These are phyloP conservation scores for Colletotrichum spaethianum DNA, from an alignment of 2,329 filamentous ascomycete species.

Conservation along the genomic window DNA sequence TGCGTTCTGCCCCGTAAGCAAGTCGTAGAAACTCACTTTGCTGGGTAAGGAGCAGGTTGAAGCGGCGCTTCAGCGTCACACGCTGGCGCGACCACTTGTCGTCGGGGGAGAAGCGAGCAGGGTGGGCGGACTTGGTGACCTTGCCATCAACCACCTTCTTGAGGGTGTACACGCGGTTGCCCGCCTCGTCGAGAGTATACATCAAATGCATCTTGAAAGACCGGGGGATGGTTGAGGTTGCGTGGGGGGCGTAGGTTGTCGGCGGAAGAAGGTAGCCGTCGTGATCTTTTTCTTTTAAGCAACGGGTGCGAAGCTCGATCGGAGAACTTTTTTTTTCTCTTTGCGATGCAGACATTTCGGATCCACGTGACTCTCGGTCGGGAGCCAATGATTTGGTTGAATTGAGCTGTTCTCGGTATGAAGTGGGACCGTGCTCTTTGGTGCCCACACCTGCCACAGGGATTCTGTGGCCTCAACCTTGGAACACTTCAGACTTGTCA, in stretches of 20 bases:
- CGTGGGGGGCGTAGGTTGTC: not conserved
- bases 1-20: no score
- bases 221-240: not conserved
- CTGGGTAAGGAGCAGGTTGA: constrained; percentile 89
- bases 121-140: constrained; percentile 96
- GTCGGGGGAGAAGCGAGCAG: constrained; percentile 96
- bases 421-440: not conserved
- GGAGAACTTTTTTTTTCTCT: constrained; percentile 31
- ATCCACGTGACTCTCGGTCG: constrained; percentile 12
- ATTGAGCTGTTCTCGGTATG: not conserved
- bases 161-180: constrained; percentile 94
- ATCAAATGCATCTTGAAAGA: constrained; percentile 40
- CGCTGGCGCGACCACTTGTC: constrained; percentile 99
- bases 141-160: constrained; percentile 91
- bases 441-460: not conserved
- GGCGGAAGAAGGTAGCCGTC: constrained; percentile 8
- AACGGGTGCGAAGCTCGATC: not conserved
- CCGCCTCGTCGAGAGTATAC: constrained; percentile 87
- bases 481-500: not conserved
- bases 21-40: constrained; percentile 63
- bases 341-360: constrained; percentile 12
- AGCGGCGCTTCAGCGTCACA: constrained; percentile 94
- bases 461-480: not conserved
- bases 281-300: not conserved
- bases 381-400: not conserved